Conservation (phyloP, 306 rosid genomes). For the Hippophae gyantsensis region DNA sequence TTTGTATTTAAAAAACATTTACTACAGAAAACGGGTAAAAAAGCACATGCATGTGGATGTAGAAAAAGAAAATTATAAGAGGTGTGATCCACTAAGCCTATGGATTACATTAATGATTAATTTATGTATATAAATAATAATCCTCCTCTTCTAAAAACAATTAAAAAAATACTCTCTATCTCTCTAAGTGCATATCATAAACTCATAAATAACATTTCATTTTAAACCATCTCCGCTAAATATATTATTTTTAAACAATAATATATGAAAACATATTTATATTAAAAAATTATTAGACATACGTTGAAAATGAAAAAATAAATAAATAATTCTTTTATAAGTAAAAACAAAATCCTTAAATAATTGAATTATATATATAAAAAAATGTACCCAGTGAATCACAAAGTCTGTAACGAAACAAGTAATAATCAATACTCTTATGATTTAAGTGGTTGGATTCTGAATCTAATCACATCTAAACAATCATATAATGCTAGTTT, state of each 20-base stretch:
- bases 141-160: no score
- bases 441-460: neutral
- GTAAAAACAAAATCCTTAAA: no score
- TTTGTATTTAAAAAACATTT: neutral
- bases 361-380: no score
- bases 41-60: slow-evolving; percentile 27
- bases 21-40: neutral
- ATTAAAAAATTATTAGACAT: no score
- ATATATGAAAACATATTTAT: no score
- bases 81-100: neutral
- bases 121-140: neutral
- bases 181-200: no score
- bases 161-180: no score
- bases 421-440: neutral
- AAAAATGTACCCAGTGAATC: neutral
- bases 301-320: no score
- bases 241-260: no score
- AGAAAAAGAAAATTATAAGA: neutral
- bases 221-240: no score
- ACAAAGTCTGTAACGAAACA: neutral
- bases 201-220: no score
- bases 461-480: neutral
- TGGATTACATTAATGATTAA: neutral
- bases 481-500: neutral
- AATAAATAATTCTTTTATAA: no score